These are phyloP conservation scores for Schizosaccharomyces japonicus DNA, from an alignment of 805 yeast genomes.

Conservation along the genomic window DNA sequence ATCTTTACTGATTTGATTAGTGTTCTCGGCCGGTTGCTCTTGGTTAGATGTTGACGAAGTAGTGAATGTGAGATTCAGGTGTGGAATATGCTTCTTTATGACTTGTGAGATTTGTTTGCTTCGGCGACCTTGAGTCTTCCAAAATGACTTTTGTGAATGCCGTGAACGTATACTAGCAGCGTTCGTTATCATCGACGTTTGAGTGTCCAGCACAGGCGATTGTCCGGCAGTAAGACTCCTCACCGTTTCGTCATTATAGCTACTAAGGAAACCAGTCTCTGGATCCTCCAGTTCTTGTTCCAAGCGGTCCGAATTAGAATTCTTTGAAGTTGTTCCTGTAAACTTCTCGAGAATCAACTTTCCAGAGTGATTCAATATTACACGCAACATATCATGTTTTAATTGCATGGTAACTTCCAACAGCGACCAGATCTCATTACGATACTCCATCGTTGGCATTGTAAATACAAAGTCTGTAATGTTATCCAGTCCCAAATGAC, in stretches of 20 bases:
- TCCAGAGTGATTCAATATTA: conserved; percentile 32
- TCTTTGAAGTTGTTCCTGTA: too few species aligned
- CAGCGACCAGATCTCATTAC: conserved; percentile 46
- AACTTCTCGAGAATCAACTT: conserved; percentile 59
- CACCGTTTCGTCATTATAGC: too few species aligned
- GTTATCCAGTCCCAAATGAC: conserved; percentile 43
- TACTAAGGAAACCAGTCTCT: too few species aligned
- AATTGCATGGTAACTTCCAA: conserved; percentile 40
- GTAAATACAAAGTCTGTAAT: conserved; percentile 47
- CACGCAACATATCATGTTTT: conserved; percentile 25
- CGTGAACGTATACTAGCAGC: not conserved
- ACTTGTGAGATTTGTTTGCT: not conserved
- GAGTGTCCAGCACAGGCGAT: too few species aligned
- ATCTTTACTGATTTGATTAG: too few species aligned
- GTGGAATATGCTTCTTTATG: not conserved
- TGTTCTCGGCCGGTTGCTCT: too few species aligned
- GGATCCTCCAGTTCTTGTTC: too few species aligned
- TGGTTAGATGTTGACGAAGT: too few species aligned
- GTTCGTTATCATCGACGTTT: not conserved
- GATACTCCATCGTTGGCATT: conserved; percentile 36
- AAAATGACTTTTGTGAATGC: not conserved
- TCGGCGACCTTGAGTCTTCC: not conserved
- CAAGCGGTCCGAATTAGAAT: too few species aligned
- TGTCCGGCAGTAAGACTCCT: too few species aligned
- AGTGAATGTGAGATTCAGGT: too few species aligned